phyloP scores from a whole-genome alignment of 805 yeast genomes.

The Nakazawaea anatomiae region DNA sequence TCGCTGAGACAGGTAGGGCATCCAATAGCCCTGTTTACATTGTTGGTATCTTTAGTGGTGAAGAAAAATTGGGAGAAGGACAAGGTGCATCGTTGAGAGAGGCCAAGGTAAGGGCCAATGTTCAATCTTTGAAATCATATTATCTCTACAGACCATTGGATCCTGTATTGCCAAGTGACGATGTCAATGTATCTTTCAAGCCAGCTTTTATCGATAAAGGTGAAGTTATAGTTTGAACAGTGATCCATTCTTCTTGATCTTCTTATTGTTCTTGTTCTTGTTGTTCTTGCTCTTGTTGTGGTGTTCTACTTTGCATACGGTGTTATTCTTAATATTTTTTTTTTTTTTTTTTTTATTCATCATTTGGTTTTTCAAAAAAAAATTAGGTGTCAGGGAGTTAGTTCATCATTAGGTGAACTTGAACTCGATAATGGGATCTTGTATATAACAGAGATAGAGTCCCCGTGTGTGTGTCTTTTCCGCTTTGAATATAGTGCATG shows the following conservation, averaged over 20 bases:
- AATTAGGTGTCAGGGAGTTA: no score
- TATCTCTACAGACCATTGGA: conserved; percentile 82
- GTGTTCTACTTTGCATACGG: no score
- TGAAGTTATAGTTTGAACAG: conserved; percentile 22
- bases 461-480: no score
- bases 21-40: conserved; percentile 81
- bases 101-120: conserved; percentile 89
- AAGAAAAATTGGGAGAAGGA: conserved; percentile 84
- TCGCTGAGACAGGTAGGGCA: conserved; percentile 91
- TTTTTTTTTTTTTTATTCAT: no score
- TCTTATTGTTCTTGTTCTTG: background rate
- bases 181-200: conserved; percentile 19
- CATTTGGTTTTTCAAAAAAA: no score
- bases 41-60: conserved; percentile 87
- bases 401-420: no score
- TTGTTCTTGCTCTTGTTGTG: no score
- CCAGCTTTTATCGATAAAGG: conserved; percentile 31
- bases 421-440: no score
- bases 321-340: no score
- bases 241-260: background rate
- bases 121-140: conserved; percentile 85
- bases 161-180: conserved; percentile 58
- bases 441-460: no score
- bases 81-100: conserved; percentile 86
- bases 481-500: no score